A percentile compares a stretch with the other conserved stretches of the same genome.
Conservation (phyloP, 2,329 filamentous ascomycete genomes). For the Colletotrichum endophyticum region DNA sequence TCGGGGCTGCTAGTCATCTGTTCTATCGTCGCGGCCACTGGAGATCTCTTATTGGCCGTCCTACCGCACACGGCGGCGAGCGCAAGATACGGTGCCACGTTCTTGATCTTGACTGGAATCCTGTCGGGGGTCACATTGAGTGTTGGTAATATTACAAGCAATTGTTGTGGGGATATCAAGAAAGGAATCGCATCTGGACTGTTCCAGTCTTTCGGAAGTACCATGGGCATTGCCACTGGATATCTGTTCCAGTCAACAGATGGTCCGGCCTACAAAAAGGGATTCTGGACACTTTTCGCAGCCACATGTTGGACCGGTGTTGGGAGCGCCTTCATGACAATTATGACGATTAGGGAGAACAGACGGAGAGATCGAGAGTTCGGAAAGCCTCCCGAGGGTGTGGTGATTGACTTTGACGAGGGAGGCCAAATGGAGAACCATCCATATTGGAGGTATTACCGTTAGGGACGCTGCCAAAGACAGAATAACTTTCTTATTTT, state of each 20-base stretch:
- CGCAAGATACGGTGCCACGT: conserved; percentile 7
- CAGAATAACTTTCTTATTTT: accelerated
- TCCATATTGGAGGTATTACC: conserved; percentile 12
- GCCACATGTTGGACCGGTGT: conserved; percentile 8
- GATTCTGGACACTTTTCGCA: conserved; percentile 11
- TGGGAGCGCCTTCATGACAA: conserved; percentile 12
- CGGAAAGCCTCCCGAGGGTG: neutral
- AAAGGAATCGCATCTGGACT: conserved; percentile 5
- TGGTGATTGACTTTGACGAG: conserved; percentile 6
- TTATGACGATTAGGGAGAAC: conserved; percentile 21
- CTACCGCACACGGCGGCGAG: neutral
- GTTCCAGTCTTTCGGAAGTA: conserved; percentile 15
- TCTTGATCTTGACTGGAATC: conserved; percentile 2
- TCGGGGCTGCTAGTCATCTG: conserved; percentile 16
- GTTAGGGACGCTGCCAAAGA: neutral
- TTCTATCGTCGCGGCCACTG: conserved; percentile 11
- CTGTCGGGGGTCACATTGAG: neutral
- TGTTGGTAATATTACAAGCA: conserved; percentile 10
- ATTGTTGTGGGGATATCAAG: conserved; percentile 17
- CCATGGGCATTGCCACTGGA: conserved; percentile 11
- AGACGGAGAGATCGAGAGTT: conserved; percentile 18
- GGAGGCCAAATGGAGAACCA: conserved; percentile 13
- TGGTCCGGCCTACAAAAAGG: neutral
- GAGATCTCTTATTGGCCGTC: neutral
- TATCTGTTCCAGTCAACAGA: conserved; percentile 9